Evolutionary conservation across 2,329 filamentous ascomycete species (phyloP).

Genomic region (Blastomyces gilchristii): DNA sequence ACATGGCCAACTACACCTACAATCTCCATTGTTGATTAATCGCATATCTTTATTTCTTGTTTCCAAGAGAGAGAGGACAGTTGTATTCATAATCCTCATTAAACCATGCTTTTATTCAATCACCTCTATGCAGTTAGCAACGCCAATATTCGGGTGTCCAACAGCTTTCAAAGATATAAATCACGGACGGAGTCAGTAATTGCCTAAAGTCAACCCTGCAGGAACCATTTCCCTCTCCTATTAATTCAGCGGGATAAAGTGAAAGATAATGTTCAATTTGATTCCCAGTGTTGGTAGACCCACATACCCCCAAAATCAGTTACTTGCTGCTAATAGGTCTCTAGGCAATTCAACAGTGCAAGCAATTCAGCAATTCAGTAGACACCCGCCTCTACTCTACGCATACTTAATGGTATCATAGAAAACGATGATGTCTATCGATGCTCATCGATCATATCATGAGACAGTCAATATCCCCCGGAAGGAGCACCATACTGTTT

Average conservation of each 20-base stretch:
- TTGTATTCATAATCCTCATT: not conserved
- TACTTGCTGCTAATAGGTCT: not conserved
- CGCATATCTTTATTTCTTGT: too few relatives aligned
- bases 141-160: not conserved
- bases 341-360: not conserved
- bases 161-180: not conserved
- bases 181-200: not conserved
- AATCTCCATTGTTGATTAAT: not conserved
- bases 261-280: not conserved
- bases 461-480: not conserved
- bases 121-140: not conserved
- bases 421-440: not conserved
- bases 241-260: not conserved
- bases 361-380: too few relatives aligned
- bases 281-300: not conserved
- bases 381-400: not conserved
- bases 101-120: not conserved
- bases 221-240: not conserved
- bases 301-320: not conserved
- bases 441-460: not conserved
- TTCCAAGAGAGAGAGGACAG: too few relatives aligned
- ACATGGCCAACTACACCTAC: not conserved
- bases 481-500: not conserved
- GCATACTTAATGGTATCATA: not conserved
- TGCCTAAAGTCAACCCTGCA: not conserved